phyloP scores from a whole-genome alignment of 768 basidiomycete species.

The Lactarius psammicola region DNA sequence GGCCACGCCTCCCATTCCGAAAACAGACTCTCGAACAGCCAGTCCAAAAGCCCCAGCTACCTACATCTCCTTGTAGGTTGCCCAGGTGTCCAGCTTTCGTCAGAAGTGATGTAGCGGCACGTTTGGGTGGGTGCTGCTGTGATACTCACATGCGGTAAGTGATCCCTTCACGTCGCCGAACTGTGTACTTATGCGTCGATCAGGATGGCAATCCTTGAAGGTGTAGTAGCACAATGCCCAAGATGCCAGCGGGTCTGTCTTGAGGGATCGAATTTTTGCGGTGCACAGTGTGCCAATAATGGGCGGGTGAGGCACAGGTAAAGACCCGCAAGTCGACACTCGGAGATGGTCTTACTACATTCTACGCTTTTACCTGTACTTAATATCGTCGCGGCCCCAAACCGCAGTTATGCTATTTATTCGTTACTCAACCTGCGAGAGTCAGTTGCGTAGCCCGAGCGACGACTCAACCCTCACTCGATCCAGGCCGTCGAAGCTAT shows the following conservation, averaged over 20 bases:
- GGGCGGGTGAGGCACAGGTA: background rate
- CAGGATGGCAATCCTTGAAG: background rate
- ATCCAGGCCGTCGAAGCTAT: too few species aligned
- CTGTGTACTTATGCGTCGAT: background rate
- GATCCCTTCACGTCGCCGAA: background rate
- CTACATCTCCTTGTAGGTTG: background rate
- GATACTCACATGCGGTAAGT: background rate
- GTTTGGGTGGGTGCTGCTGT: slow-evolving; percentile 12
- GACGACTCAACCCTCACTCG: too few species aligned
- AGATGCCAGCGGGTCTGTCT: background rate
- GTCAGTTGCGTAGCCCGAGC: background rate
- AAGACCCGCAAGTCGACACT: background rate
- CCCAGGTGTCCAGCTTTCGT: background rate
- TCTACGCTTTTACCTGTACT: background rate
- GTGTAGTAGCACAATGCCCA: background rate
- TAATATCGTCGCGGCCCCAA: background rate
- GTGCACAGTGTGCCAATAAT: background rate
- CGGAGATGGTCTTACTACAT: background rate
- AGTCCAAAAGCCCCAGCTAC: background rate
- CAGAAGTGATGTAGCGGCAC: background rate
- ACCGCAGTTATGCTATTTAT: background rate
- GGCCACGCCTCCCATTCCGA: background rate
- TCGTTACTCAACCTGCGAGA: background rate
- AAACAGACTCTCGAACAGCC: background rate
- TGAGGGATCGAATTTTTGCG: background rate